phyloP scores from a whole-genome alignment of 306 rosid genomes.

The Trifolium subterraneum region DNA sequence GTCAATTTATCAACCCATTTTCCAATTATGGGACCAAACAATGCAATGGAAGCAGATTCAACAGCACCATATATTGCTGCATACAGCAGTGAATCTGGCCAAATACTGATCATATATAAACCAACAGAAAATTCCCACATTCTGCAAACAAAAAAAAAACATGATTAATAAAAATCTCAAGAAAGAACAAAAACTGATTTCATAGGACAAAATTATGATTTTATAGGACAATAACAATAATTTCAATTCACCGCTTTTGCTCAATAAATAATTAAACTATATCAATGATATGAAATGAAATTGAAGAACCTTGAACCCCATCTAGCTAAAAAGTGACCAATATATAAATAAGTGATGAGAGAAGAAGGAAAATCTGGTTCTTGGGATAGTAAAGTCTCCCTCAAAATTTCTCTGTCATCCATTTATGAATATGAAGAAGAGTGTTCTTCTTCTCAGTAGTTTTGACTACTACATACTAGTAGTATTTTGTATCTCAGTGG shows the following conservation, averaged over 20 bases:
- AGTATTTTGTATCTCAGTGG: neutral
- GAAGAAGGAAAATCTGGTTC: conserved; percentile 9
- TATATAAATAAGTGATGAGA: neutral
- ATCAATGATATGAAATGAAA: neutral
- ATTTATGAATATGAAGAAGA: neutral
- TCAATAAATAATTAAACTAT: too few species aligned
- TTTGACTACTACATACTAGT: neutral
- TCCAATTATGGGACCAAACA: conserved; percentile 85
- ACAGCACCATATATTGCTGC: conserved; percentile 90
- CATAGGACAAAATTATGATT: too few species aligned
- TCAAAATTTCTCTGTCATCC: conserved; percentile 8
- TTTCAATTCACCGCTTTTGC: neutral
- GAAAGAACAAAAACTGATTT: neutral
- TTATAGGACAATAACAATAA: neutral
- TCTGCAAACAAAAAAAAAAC: conserved; percentile 48
- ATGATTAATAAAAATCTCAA: conserved; percentile 21
- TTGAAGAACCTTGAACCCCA: conserved; percentile 11
- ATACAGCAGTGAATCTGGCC: conserved; percentile 86
- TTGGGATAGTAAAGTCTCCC: neutral
- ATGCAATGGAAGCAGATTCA: conserved; percentile 80
- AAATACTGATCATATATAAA: conserved; percentile 80
- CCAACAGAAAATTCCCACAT: conserved; percentile 99
- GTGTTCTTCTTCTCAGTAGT: neutral
- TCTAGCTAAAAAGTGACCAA: conserved; percentile 19
- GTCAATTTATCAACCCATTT: conserved; percentile 70